These are phyloP conservation scores for Saturnispora galanensis DNA, from an alignment of 805 yeast genomes.

Conservation along the genomic window DNA sequence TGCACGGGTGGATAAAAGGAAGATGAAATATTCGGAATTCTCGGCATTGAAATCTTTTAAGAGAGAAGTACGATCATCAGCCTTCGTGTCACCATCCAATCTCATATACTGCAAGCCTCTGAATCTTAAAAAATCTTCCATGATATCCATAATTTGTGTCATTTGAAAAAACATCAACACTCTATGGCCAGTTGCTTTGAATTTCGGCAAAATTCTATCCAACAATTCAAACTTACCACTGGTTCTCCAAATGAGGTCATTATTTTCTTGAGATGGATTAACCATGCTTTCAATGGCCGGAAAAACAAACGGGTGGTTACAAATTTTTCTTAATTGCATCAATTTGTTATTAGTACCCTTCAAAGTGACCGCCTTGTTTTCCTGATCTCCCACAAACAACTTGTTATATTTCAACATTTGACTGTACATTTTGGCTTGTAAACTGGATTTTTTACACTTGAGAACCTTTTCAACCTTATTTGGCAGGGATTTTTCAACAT, in stretches of 20 bases:
- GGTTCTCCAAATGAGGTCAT: conserved; percentile 62
- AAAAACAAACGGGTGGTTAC: conserved; percentile 82
- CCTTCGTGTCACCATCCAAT: conserved; percentile 75
- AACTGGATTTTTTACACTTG: conserved; percentile 66
- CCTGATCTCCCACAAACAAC: conserved; percentile 52
- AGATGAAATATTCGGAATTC: conserved; percentile 66
- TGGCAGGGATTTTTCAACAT: conserved; percentile 79
- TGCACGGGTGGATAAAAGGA: conserved; percentile 74
- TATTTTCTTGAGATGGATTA: conserved; percentile 52
- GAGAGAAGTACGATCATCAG: conserved; percentile 74
- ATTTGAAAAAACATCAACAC: conserved; percentile 78
- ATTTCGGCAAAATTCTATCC: conserved; percentile 67
- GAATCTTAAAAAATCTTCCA: conserved; percentile 73
- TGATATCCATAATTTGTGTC: conserved; percentile 85
- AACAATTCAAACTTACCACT: conserved; percentile 75
- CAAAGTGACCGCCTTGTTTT: conserved; percentile 49
- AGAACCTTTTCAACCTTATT: conserved; percentile 76
- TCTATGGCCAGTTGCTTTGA: conserved; percentile 64
- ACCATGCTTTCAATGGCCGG: conserved; percentile 70
- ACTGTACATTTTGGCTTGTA: conserved; percentile 61
- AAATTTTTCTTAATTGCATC: conserved; percentile 78
- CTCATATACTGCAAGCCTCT: conserved; percentile 61
- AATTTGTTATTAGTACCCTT: conserved; percentile 74
- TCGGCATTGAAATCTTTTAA: conserved; percentile 68
- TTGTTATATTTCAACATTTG: conserved; percentile 69